phyloP scores from a whole-genome alignment of 2,329 filamentous ascomycete genomes.

The Gaeumannomyces tritici region DNA sequence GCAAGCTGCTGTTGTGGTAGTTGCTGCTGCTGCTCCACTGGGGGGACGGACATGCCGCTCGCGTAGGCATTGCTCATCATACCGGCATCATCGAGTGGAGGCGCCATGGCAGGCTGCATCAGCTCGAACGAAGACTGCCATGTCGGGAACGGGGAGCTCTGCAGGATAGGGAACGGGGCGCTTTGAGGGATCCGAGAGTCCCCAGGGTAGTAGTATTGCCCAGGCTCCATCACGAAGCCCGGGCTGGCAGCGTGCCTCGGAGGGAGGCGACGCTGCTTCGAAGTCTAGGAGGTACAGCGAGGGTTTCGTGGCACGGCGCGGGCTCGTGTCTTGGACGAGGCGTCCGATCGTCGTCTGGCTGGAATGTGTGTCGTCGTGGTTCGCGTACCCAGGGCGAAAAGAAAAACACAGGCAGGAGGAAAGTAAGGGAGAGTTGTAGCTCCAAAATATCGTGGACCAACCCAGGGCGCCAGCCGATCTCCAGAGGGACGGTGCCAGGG shows the following conservation, averaged over 20 bases:
- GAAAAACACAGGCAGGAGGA: neutral
- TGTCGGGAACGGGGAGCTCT: neutral
- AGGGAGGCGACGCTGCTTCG: neutral
- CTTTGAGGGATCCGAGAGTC: neutral
- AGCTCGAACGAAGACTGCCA: neutral
- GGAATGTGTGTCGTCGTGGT: conserved; percentile 3
- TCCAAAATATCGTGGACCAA: neutral
- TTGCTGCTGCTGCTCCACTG: neutral
- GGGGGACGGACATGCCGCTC: neutral
- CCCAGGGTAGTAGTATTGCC: conserved; percentile 3
- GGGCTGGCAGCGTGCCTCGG: conserved; percentile 3
- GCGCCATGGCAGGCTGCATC: neutral
- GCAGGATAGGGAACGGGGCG: neutral
- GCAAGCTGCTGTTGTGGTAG: neutral
- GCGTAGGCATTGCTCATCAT: neutral
- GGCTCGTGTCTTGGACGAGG: neutral
- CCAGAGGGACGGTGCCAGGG: neutral
- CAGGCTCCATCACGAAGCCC: conserved; percentile 17
- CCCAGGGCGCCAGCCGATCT: neutral
- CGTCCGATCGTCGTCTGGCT: neutral
- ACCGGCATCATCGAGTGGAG: neutral
- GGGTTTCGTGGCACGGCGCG: neutral
- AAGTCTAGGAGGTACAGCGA: neutral
- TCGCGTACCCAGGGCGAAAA: neutral
- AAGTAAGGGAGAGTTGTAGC: neutral